Evolutionary conservation across 805 yeast species (phyloP).

Genomic region (Pichia nakasei): DNA sequence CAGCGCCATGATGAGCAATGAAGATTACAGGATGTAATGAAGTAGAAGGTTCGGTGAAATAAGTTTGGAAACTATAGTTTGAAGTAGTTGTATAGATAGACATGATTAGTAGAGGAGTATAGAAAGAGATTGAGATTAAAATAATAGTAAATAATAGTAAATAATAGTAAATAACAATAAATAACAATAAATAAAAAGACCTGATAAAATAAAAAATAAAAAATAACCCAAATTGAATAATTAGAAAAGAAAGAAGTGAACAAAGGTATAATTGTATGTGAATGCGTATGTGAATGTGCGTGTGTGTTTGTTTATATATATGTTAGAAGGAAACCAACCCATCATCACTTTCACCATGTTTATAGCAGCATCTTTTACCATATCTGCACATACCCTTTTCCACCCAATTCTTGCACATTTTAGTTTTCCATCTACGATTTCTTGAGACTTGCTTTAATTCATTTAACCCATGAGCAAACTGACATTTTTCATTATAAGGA

Average conservation of each 20-base stretch:
- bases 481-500: conserved; percentile 87
- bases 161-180: not conserved
- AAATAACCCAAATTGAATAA: not conserved
- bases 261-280: too few relatives aligned
- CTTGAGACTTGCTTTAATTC: conserved; percentile 69
- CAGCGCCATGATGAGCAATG: conserved; percentile 91
- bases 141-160: not conserved
- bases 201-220: not conserved
- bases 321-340: conserved; percentile 4
- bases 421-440: conserved; percentile 81
- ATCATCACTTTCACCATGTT: conserved; percentile 48
- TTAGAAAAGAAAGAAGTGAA: too few relatives aligned
- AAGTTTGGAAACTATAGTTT: conserved; percentile 39
- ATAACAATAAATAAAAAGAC: not conserved
- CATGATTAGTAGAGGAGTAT: not conserved
- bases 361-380: conserved; percentile 88
- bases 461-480: conserved; percentile 82
- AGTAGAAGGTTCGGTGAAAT: conserved; percentile 44
- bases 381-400: conserved; percentile 77
- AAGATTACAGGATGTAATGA: conserved; percentile 41
- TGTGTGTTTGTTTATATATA: too few relatives aligned
- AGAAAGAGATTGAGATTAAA: not conserved
- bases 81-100: not conserved
- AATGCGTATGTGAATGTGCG: too few relatives aligned
- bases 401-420: conserved; percentile 84